Conservation (phyloP, 495 filamentous ascomycete species). For the Gamarada debralockiae region DNA sequence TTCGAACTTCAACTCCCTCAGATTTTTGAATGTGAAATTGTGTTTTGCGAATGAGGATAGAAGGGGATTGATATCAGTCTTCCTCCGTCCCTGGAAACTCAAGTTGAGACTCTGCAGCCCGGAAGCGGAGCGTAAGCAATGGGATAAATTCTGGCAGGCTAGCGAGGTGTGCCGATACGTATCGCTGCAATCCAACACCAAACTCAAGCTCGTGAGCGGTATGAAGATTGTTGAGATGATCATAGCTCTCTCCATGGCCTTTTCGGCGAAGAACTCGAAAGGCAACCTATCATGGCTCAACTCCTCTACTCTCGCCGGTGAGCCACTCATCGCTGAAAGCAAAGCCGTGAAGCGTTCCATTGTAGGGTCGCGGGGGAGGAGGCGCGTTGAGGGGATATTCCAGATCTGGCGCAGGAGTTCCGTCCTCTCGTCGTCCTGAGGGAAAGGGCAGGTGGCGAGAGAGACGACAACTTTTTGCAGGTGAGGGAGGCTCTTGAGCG, state of each 20-base stretch:
- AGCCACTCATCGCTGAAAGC: conserved; percentile 5
- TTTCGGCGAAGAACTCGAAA: conserved; percentile 23
- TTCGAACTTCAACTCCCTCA: conserved; percentile 2
- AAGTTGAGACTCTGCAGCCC: conserved; percentile 3
- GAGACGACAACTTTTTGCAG: conserved; percentile 11
- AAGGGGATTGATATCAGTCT: conserved; percentile 12
- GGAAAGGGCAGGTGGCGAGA: conserved; percentile 13
- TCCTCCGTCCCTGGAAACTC: conserved; percentile 10
- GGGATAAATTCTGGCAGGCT: conserved; percentile 11
- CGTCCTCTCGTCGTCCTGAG: neutral
- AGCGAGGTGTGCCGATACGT: conserved; percentile 8
- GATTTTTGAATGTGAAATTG: neutral
- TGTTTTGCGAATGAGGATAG: neutral
- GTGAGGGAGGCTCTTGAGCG: conserved; percentile 4
- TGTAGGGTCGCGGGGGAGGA: conserved; percentile 12
- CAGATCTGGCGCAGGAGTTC: conserved; percentile 16
- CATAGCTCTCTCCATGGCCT: no score
- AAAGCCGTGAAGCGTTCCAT: conserved; percentile 16
- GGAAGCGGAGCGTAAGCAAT: conserved; percentile 3
- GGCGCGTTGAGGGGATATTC: conserved; percentile 17
- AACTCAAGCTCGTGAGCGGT: conserved; percentile 8
- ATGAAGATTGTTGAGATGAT: conserved; percentile 7
- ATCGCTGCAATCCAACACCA: conserved; percentile 17
- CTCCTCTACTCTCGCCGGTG: neutral
- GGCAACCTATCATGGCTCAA: conserved; percentile 19